These are phyloP conservation scores for Euphorbia neoarborescens DNA, from an alignment of 441 rosid genomes.

Conservation along the genomic window DNA sequence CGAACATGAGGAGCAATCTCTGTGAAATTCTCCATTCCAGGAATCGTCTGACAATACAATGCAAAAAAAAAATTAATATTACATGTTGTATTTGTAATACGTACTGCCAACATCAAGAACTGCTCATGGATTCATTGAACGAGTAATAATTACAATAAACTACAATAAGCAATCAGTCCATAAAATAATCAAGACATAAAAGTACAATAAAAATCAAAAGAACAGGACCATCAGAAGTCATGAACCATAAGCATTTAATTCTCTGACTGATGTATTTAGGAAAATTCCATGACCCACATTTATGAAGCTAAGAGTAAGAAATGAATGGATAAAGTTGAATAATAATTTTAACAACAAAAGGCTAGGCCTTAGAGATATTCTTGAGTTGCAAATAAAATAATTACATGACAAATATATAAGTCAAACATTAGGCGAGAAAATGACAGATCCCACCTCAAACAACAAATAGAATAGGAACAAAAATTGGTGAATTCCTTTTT, in stretches of 20 bases:
- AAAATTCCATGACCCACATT: not conserved
- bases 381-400: not conserved
- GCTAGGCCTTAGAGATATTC: not conserved
- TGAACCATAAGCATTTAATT: not conserved
- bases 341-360: not conserved
- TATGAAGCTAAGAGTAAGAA: not conserved
- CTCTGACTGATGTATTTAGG: not conserved
- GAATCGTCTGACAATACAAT: conserved; percentile 56
- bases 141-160: not conserved
- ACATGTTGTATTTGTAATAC: not conserved
- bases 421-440: not conserved
- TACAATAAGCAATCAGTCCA: not conserved
- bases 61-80: conserved; percentile 17
- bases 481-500: not conserved
- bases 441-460: not conserved
- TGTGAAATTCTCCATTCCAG: conserved; percentile 71
- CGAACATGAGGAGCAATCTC: conserved; percentile 58
- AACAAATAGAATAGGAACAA: not conserved
- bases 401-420: not conserved
- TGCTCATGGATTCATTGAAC: not conserved
- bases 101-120: not conserved
- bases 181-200: not conserved
- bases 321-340: not conserved
- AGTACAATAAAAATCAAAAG: not conserved
- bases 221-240: not conserved